A percentile compares a stretch with the other conserved stretches of the same genome.
Evolutionary conservation across 805 yeast species (phyloP).

Genomic region (Schwanniomyces pseudopolymorphus): DNA sequence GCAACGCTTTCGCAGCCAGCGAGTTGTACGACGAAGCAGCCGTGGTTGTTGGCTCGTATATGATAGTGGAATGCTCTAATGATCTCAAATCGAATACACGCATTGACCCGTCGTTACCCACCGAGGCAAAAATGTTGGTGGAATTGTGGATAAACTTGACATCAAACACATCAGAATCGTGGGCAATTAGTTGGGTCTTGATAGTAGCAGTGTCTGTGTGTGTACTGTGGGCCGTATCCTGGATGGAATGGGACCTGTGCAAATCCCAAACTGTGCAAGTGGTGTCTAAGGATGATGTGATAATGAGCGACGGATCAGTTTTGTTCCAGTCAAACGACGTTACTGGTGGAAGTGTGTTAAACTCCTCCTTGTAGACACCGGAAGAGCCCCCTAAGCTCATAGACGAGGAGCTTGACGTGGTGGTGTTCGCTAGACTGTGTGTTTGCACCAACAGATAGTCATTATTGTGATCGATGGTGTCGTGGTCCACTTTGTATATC

Average conservation of each 20-base stretch:
- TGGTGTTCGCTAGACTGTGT: constrained; percentile 40
- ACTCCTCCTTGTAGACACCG: constrained; percentile 18
- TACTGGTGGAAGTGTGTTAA: constrained; percentile 73
- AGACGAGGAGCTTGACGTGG: constrained; percentile 6
- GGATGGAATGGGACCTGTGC: constrained; percentile 23
- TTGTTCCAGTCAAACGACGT: constrained; percentile 94
- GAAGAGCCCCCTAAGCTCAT: constrained; percentile 10
- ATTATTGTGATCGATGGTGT: constrained; percentile 40
- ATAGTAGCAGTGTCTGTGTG: constrained; percentile 56
- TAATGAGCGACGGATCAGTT: constrained; percentile 63
- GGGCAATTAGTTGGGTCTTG: constrained; percentile 93
- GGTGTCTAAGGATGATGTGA: constrained; percentile 90
- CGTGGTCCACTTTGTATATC: constrained; percentile 55
- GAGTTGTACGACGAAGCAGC: constrained; percentile 2
- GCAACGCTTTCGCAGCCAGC: constrained; percentile 53
- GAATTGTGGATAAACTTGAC: constrained; percentile 78
- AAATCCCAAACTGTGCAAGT: constrained; percentile 98
- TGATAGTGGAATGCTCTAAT: constrained; percentile 90
- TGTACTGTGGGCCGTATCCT: constrained; percentile 5
- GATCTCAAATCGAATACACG: constrained; percentile 88
- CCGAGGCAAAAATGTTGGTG: constrained; percentile 80
- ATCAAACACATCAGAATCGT: constrained; percentile 92
- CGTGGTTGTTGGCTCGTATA: constrained; percentile 57
- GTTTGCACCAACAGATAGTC: constrained; percentile 38
- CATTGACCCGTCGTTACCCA: constrained; percentile 94